These are phyloP conservation scores for Rhododendron williamsianum DNA, from an alignment of 148 eudicot genomes.

Conservation along the genomic window DNA sequence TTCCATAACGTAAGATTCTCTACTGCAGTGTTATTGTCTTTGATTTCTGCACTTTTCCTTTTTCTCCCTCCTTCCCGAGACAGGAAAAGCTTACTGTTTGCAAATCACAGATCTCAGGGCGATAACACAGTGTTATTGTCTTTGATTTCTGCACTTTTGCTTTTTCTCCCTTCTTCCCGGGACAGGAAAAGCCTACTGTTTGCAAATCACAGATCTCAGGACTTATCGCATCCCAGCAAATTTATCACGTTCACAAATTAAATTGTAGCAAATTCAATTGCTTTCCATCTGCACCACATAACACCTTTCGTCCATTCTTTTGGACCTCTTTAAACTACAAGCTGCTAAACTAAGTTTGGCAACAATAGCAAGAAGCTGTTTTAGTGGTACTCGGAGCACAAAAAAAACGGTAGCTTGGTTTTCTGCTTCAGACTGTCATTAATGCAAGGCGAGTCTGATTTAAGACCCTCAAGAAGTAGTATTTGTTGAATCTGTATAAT, in stretches of 20 bases:
- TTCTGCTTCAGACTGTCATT: not conserved
- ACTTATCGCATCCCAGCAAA: not conserved
- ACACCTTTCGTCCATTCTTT: not conserved
- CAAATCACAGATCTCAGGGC: not conserved
- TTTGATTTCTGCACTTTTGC: not conserved
- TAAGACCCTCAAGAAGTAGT: not conserved
- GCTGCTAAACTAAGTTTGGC: not conserved
- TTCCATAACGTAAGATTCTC: not conserved
- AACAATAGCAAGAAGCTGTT: not conserved
- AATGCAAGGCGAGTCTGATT: not conserved
- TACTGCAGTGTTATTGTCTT: not conserved
- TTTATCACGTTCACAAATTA: not conserved
- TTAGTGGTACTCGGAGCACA: too few relatives aligned
- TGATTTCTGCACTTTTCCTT: not conserved
- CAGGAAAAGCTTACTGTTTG: not conserved
- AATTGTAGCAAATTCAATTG: not conserved
- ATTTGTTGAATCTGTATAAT: not conserved
- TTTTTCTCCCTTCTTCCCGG: not conserved
- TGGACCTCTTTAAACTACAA: not conserved
- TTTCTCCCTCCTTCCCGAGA: not conserved
- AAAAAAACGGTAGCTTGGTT: not conserved
- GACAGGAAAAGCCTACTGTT: conserved; percentile 1
- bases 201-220: not conserved
- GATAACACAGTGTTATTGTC: not conserved
- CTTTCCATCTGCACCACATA: not conserved